Base-by-base conservation (phyloP, 768 basidiomycete genomes). In the Russula lepida region DNA sequence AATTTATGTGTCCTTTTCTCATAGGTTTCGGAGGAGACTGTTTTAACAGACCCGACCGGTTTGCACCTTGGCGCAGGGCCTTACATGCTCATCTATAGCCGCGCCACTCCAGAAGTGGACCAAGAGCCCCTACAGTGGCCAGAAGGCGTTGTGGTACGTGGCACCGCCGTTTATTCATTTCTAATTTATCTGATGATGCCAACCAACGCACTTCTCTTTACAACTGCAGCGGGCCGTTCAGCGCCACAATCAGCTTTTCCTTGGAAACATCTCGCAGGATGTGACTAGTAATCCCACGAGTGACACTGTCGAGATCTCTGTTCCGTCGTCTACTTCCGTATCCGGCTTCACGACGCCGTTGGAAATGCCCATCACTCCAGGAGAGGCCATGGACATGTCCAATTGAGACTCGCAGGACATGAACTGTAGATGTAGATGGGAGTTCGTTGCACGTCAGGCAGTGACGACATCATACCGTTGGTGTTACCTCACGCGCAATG, bases 21-120 rank as follows among this genome's bases (percentile, higher is more conserved):
- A 3, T 56, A 92, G 89, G 88, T 88, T 1, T 69, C 85, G 0
- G 89, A 91, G 69, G 84, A 85, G 37, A 74, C 74, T 0, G 88
- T 88, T 11, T 72, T 91, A 17, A 81, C 79, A 4, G 90, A 92
- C 62, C 73, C 83, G 4, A 76, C 81, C 4, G 90, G 91, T 0
- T 72, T 91, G 33, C 88, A 90, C 68, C 78, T 90, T 6, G 79
- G 82, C 17, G 87, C 87, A 21, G 90, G 90, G 1, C 89, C 90
- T 0, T 90, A 86, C 70, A 71, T 92, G 67, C 74, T 92, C n/a
- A 70, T 92, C 37, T 92, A 92, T 71, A 79, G 78, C 35, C 76
- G 73, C 17, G 71, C 69, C 2, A 25, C 74, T 2, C 63, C 72
- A 7, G 69, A 66, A 12, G 65, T 62, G 13, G 66, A 67, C 35